phyloP scores from a whole-genome alignment of 139 green algal species.

The Spirogloea muscicola region DNA sequence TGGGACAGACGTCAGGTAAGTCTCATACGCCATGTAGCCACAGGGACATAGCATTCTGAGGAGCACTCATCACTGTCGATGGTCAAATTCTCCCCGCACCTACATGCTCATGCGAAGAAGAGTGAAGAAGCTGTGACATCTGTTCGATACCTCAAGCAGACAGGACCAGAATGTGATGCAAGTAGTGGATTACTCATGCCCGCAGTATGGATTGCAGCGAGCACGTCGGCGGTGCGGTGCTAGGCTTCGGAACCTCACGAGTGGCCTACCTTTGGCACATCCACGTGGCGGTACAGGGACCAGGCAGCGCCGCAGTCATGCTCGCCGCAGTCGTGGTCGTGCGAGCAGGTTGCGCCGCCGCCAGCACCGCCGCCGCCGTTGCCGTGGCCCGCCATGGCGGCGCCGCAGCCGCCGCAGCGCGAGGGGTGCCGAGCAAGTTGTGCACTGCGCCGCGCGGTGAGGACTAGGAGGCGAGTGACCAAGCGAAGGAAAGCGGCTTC shows the following conservation, averaged over 20 bases:
- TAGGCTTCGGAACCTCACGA: not conserved
- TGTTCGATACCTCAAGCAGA: too few relatives aligned
- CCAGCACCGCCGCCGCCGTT: too few relatives aligned
- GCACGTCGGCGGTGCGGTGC: not conserved
- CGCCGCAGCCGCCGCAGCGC: too few relatives aligned
- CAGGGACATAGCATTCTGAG: not conserved
- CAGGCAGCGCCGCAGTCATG: slow-evolving; percentile 19
- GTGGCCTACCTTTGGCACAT: slow-evolving; percentile 9
- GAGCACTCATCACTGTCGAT: too few relatives aligned
- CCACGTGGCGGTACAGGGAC: slow-evolving; percentile 34
- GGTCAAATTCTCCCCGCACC: not conserved
- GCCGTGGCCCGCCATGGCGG: too few relatives aligned
- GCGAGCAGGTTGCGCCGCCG: slow-evolving; percentile 24
- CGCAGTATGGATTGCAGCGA: not conserved
- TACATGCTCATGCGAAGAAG: not conserved
- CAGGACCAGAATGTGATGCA: too few relatives aligned
- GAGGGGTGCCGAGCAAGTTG: too few relatives aligned
- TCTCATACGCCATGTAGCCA: too few relatives aligned
- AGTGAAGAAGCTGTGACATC: not conserved
- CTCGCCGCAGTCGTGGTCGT: slow-evolving; percentile 50
- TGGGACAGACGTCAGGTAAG: not conserved
- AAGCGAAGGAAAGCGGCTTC: too few relatives aligned
- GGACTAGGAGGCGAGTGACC: too few relatives aligned
- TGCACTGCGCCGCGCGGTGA: too few relatives aligned
- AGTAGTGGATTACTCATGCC: not conserved